Evolutionary conservation across 306 rosid genomes (phyloP).

Genomic region (Lithocarpus polystachyus): DNA sequence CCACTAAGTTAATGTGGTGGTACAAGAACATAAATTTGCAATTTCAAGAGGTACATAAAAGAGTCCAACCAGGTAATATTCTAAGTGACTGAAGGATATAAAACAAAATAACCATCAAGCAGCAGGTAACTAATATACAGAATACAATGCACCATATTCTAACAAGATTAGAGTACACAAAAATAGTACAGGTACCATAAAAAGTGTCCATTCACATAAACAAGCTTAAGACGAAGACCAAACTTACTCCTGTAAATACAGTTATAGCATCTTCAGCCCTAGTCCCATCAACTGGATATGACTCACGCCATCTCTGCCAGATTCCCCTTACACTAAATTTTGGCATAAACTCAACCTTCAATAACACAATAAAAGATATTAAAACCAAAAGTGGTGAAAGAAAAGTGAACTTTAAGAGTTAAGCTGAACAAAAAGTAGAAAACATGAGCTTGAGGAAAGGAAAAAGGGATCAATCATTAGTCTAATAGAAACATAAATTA

Average conservation of each 20-base stretch:
- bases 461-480: background rate
- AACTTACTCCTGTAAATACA: slow-evolving; percentile 89
- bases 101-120: background rate
- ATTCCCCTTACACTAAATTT: slow-evolving; percentile 90
- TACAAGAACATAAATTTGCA: background rate
- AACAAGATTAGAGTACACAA: slow-evolving; percentile 16
- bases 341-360: slow-evolving; percentile 94
- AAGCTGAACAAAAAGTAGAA: background rate
- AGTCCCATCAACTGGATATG: slow-evolving; percentile 65
- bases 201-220: slow-evolving; percentile 5
- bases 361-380: slow-evolving; percentile 28
- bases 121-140: slow-evolving; percentile 13
- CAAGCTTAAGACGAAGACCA: slow-evolving; percentile 12
- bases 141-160: slow-evolving; percentile 7
- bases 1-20: background rate
- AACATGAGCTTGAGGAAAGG: background rate
- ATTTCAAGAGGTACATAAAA: slow-evolving; percentile 5
- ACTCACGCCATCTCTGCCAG: slow-evolving; percentile 95
- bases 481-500: background rate
- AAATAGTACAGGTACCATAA: background rate
- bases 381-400: background rate
- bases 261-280: slow-evolving; percentile 60
- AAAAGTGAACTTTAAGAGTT: background rate
- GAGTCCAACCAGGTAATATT: slow-evolving; percentile 1
- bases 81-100: background rate